Percentiles rank a stretch among this genome's conserved stretches.
Conservation (phyloP, 495 filamentous ascomycete species). For the Xylaria scruposa region DNA sequence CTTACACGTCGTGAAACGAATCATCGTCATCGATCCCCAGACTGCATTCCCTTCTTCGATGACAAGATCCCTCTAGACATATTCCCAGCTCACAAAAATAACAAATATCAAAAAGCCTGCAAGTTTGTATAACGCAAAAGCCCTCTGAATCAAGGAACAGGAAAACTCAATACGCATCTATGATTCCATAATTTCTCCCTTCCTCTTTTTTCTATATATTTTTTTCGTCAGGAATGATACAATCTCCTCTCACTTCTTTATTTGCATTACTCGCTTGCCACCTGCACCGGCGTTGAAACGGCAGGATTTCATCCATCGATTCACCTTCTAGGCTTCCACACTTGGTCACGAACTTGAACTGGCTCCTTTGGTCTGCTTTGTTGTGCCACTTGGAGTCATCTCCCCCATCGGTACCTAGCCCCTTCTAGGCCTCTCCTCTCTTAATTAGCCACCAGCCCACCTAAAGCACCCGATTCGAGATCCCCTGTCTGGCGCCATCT, state of each 20-base stretch:
- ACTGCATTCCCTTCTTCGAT: constrained; percentile 9
- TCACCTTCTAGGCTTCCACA: constrained; percentile 41
- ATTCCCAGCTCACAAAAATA: not conserved
- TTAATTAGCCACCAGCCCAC: constrained; percentile 29
- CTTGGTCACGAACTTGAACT: constrained; percentile 35
- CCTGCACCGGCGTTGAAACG: constrained; percentile 36
- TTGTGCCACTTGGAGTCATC: constrained; percentile 51
- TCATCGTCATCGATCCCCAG: constrained; percentile 20
- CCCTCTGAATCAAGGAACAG: not conserved
- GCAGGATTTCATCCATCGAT: constrained; percentile 34
- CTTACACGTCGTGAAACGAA: constrained; percentile 22
- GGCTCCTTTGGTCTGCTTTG: constrained; percentile 33
- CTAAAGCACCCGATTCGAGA: not conserved
- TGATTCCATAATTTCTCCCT: constrained; percentile 16
- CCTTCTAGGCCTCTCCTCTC: constrained; percentile 26
- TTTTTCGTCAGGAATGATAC: constrained; percentile 20
- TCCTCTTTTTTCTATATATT: constrained; percentile 16
- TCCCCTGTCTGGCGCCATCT: constrained; percentile 27
- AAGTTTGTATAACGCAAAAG: constrained; percentile 5
- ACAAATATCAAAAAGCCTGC: not conserved
- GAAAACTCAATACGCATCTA: constrained; percentile 11
- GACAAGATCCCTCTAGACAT: constrained; percentile 17
- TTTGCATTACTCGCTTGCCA: constrained; percentile 43
- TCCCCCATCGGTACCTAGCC: constrained; percentile 30
- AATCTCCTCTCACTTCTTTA: constrained; percentile 43